phyloP scores from a whole-genome alignment of 2,329 filamentous ascomycete species.

The Cladosporium sp. region DNA sequence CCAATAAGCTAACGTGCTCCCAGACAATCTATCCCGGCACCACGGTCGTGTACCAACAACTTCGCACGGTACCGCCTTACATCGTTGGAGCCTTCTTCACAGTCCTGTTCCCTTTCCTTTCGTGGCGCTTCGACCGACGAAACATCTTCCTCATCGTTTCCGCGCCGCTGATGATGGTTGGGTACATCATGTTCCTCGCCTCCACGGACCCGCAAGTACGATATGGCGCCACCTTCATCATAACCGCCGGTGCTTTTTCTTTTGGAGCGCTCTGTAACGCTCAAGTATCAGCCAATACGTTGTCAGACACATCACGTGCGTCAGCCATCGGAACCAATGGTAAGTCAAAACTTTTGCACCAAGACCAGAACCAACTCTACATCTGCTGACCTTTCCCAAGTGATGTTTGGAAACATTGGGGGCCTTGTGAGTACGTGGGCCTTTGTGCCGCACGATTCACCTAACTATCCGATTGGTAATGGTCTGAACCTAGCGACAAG shows the following conservation, averaged over 20 bases:
- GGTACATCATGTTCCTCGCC: constrained; percentile 68
- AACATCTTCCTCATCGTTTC: constrained; percentile 55
- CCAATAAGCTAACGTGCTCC: not conserved
- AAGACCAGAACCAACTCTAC: no score
- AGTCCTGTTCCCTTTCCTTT: constrained; percentile 56
- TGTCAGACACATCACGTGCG: constrained; percentile 65
- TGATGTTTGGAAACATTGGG: constrained; percentile 58
- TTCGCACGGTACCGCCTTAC: constrained; percentile 68
- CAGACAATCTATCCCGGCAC: constrained; percentile 57
- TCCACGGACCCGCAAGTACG: constrained; percentile 49
- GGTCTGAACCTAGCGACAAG: constrained; percentile 64
- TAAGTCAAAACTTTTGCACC: no score
- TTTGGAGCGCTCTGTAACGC: constrained; percentile 64
- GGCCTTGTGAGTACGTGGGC: constrained; percentile 36
- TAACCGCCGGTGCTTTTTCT: constrained; percentile 60
- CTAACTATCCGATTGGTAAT: constrained; percentile 67
- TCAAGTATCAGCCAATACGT: constrained; percentile 65
- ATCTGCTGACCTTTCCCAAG: no score
- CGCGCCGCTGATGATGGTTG: constrained; percentile 62
- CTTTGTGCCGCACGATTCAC: constrained; percentile 55
- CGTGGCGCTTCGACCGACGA: constrained; percentile 58
- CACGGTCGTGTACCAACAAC: constrained; percentile 59
- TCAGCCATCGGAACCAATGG: constrained; percentile 61
- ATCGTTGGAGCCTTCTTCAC: constrained; percentile 65
- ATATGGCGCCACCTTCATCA: constrained; percentile 68